Evolutionary conservation across 2,329 filamentous ascomycete species (phyloP), one percentile per base, ranked within the genome.

Genomic region (Lachnellula suecica): DNA sequence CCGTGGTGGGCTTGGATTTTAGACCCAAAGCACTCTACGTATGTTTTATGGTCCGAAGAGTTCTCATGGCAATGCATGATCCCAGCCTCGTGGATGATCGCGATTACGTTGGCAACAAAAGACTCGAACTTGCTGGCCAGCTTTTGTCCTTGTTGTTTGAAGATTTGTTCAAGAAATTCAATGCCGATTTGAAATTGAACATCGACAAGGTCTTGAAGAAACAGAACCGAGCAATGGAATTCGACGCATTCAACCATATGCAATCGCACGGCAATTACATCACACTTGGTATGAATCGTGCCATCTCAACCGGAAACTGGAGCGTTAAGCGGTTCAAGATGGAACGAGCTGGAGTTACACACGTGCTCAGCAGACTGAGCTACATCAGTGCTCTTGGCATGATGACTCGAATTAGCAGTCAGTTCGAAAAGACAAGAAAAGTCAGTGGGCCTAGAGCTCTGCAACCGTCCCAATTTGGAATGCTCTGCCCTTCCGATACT

Each of bases 371-470:
- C 72, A 85, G 94, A 58, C 78, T 99, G 50, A 97, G 93, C 71
- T 99, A 97, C 68, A 97, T 99, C 70, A 89, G 88, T 58, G 94
- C 94, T 24, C 82, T 99, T 24, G 95, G 95, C 57, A 99, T 99
- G 95, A 99, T 99, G 94, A 99, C 94, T 13, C 83, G 94, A 70
- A 97, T 99, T 66, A 94, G 88, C 70, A 95, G 89, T 79, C 94
- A 99, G 74, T 99, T 99, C 66, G 94, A 99, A 70, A 99, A 99
- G 79, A 97, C 94, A 2, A 79, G 94, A 63, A 99, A 99, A 72
- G 92, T 99, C 56, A 92, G 87, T 67, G 95, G 95, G 60, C 94
- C 95, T 64, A 87, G 94, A 81, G 94, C 95, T 17, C 78, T 99
- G 44, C 94, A 99, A 67, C 92, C 94, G 6, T 99, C 94, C 1